Evolutionary conservation across 495 filamentous ascomycete genomes (phyloP).

Genomic region (Astrothelium macrocarpum): DNA sequence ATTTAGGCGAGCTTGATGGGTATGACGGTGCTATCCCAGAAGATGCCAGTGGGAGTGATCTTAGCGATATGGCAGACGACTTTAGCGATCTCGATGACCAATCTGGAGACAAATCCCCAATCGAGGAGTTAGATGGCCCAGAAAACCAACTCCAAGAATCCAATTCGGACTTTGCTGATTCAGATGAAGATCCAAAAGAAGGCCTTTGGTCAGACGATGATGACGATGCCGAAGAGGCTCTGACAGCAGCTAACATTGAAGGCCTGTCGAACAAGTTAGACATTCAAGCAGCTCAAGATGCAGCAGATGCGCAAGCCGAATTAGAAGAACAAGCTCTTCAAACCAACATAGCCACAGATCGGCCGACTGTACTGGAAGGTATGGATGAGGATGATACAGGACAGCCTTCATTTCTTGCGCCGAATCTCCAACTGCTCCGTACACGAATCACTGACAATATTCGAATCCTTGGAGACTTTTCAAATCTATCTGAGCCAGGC

Average conservation of each 20-base stretch:
- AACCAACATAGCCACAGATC: conserved; percentile 86
- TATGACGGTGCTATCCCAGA: conserved; percentile 11
- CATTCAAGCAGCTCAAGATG: conserved; percentile 54
- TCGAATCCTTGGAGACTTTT: conserved; percentile 79
- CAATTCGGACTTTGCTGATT: conserved; percentile 32
- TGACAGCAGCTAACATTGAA: conserved; percentile 94
- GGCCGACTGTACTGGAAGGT: conserved; percentile 60
- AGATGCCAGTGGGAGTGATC: conserved; percentile 42
- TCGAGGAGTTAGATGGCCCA: conserved; percentile 34
- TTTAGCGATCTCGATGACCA: conserved; percentile 30
- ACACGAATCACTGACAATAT: conserved; percentile 89
- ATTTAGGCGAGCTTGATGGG: conserved; percentile 26
- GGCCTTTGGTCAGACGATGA: conserved; percentile 86
- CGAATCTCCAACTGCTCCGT: conserved; percentile 81
- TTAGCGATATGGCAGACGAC: conserved; percentile 33
- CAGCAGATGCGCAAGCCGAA: conserved; percentile 67
- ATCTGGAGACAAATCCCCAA: conserved; percentile 41
- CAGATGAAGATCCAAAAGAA: conserved; percentile 35
- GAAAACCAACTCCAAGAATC: conserved; percentile 35
- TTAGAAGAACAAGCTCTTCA: conserved; percentile 82
- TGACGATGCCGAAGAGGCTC: conserved; percentile 76
- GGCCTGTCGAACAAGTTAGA: conserved; percentile 80
- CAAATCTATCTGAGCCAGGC: conserved; percentile 64
- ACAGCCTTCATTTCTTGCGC: conserved; percentile 52
- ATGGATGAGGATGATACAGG: conserved; percentile 41